Conservation (phyloP, 2,329 filamentous ascomycete species). For the Beauveria caledonica region DNA sequence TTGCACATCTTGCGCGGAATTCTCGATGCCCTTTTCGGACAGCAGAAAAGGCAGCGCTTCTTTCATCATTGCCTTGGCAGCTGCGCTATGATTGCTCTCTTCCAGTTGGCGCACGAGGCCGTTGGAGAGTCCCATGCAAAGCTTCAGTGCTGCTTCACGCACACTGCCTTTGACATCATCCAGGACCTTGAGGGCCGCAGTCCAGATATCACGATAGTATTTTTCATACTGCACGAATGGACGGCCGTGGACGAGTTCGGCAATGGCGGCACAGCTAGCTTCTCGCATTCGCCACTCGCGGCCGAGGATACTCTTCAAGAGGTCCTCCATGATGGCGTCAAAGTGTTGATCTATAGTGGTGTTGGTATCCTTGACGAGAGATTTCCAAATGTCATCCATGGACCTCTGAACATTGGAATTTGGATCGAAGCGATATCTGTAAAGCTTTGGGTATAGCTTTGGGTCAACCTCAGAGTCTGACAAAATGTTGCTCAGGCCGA, state of each 20-base stretch:
- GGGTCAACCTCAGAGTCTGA: constrained; percentile 83
- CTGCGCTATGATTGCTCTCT: constrained; percentile 61
- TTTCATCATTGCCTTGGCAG: constrained; percentile 70
- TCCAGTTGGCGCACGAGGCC: constrained; percentile 80
- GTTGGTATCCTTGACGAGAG: constrained; percentile 82
- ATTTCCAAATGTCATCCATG: constrained; percentile 97
- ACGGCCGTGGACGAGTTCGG: constrained; percentile 77
- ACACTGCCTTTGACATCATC: constrained; percentile 96
- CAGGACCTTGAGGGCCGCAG: constrained; percentile 76
- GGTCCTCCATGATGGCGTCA: constrained; percentile 78
- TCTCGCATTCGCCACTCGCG: constrained; percentile 91
- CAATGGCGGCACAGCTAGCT: constrained; percentile 83
- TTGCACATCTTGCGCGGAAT: constrained; percentile 79
- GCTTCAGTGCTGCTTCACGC: constrained; percentile 65
- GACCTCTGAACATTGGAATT: constrained; percentile 87
- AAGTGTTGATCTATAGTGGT: constrained; percentile 73
- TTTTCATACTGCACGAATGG: constrained; percentile 70
- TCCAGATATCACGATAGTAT: constrained; percentile 81
- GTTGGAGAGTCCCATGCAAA: constrained; percentile 79
- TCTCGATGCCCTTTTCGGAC: constrained; percentile 83
- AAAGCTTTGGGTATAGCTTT: constrained; percentile 92
- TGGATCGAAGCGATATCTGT: constrained; percentile 88
- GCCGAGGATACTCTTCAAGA: constrained; percentile 77
- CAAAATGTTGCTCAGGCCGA: constrained; percentile 85
- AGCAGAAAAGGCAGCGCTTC: constrained; percentile 86